Percentiles rank a stretch among this genome's conserved stretches.
These are phyloP conservation scores for Fusarium subglutinans DNA, from an alignment of 2,329 filamentous ascomycete species.

Conservation along the genomic window DNA sequence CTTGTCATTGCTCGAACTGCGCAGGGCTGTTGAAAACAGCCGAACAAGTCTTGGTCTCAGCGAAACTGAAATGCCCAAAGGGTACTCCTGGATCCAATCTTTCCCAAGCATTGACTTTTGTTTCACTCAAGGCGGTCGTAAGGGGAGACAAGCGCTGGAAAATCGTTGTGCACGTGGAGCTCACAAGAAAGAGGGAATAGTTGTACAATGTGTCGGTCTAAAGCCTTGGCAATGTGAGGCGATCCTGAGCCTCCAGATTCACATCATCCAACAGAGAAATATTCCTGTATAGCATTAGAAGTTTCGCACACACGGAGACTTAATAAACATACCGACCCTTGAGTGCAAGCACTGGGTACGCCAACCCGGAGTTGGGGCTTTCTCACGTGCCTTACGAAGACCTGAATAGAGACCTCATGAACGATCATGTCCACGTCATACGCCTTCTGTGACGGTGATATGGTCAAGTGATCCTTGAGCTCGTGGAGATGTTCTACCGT, in stretches of 20 bases:
- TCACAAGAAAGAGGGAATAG: conserved; percentile 65
- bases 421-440: conserved; percentile 73
- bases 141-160: conserved; percentile 81
- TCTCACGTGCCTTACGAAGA: conserved; percentile 64
- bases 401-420: conserved; percentile 77
- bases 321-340: conserved; percentile 57
- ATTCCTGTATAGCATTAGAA: conserved; percentile 47
- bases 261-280: conserved; percentile 74
- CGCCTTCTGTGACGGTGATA: conserved; percentile 70
- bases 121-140: conserved; percentile 66
- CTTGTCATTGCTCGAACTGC: conserved; percentile 56
- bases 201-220: background rate
- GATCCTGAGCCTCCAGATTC: conserved; percentile 76
- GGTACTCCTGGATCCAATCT: conserved; percentile 66
- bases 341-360: conserved; percentile 74
- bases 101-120: background rate
- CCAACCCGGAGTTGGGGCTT: conserved; percentile 60
- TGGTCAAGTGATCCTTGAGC: conserved; percentile 74
- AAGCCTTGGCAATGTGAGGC: conserved; percentile 68
- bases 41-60: conserved; percentile 67
- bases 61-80: conserved; percentile 71
- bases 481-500: conserved; percentile 80
- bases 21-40: conserved; percentile 66
- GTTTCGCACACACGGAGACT: background rate
- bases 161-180: conserved; percentile 69